Base-by-base conservation (phyloP, 1,284 basidiomycete genomes). In the Sanguinoderma infundibulare region DNA sequence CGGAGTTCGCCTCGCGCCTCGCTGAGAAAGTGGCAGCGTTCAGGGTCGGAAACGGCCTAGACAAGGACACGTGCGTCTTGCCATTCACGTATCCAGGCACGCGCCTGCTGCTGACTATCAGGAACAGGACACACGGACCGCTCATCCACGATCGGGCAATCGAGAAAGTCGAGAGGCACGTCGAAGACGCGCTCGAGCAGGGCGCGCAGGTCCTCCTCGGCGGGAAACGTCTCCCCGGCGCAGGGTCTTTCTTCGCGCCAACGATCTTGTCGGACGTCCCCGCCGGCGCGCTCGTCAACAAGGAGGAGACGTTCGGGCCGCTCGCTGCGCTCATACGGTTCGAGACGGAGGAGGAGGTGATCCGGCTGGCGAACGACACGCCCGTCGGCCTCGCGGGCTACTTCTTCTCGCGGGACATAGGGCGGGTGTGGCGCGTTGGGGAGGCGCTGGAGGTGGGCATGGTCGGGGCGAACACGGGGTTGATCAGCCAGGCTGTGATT, bases 391-490 rank as follows among this genome's bases (percentile, higher is more conserved):
- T 99, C 20, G 96, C 96, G 5, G 95, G 92, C 1, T 97, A 97
- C 78, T 96, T 98, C 81, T 98, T 88, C 80, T 95, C 94, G 47
- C 81, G 92, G 62, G 96, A 99, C 75, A 81, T 97, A 2, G 92
- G 93, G 7, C 81, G 96, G 32, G 91, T 95, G 60, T 98, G 95
- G 94, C 86, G 97, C 49, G 96, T 99, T n/a, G 95, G 96, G n/a
- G 97, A 98, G 78, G 91, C 87, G 62, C 81, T 99, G 49, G 94
- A 99, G 77, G 94, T 96, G 4, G 98, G 98, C 8, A 98, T 99
- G 96, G 94, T 97, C 30, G 92, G 94, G 42, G 83, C 86, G 39
- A 98, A 98, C 77, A 95, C 94, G 0, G 94, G 94, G 1, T 59
- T 89, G 55, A 87, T 96, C 70, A 92, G 89, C 57, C 89, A 92